phyloP scores from a whole-genome alignment of 208 protist genomes.

The Trypanosoma theileri region DNA sequence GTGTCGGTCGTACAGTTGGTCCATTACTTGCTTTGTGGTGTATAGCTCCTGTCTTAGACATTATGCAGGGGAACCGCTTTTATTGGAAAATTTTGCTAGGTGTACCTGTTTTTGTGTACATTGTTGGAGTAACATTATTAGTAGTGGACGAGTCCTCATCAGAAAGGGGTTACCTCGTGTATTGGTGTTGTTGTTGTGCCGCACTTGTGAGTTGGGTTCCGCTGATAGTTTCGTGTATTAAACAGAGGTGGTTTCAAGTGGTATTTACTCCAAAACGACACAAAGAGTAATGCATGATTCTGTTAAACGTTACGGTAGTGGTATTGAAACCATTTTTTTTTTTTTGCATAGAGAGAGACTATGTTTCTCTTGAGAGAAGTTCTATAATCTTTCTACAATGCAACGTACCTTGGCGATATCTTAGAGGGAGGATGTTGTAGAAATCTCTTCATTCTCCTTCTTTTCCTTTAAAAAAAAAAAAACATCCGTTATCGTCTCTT shows the following conservation, averaged over 20 bases:
- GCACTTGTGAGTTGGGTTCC: constrained; percentile 27
- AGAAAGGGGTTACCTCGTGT: background rate
- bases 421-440: too few species aligned
- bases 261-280: constrained; percentile 35
- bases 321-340: background rate
- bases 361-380: too few species aligned
- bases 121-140: constrained; percentile 24
- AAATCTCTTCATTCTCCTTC: too few species aligned
- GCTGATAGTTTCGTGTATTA: constrained; percentile 41
- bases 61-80: constrained; percentile 27
- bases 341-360: background rate
- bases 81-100: constrained; percentile 44
- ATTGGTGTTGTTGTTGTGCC: constrained; percentile 24
- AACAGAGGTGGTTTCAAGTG: constrained; percentile 28
- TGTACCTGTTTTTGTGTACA: constrained; percentile 34
- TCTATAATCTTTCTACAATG: too few species aligned
- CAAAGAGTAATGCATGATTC: constrained; percentile 25
- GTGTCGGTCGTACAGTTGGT: constrained; percentile 37
- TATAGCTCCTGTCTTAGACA: constrained; percentile 57
- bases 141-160: background rate
- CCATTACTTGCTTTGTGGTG: constrained; percentile 68
- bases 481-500: background rate
- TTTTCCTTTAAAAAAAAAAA: too few species aligned
- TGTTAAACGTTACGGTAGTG: too few species aligned
- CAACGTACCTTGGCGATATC: too few species aligned